Base-by-base conservation (phyloP, 805 yeast species). In the Pichia thaimueangensis region DNA sequence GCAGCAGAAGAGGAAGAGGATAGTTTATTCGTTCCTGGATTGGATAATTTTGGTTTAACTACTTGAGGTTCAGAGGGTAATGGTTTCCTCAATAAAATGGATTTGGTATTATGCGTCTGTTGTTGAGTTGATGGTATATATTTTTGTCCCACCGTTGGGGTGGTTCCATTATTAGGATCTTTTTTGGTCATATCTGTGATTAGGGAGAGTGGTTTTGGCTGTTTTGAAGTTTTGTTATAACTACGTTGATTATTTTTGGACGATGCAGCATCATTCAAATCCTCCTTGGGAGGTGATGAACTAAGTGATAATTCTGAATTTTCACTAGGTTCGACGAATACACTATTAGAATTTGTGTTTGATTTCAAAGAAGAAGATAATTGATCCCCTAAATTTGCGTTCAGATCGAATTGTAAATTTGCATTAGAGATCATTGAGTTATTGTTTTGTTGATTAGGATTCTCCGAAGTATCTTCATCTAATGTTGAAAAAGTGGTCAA, bases 401-500 rank as follows among this genome's bases (percentile, higher is more conserved):
- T 32, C 4, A 32, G n/a, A 11, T 32, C 23, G 11, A 32, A 32
- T 5, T 21, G 13, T 3, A 32, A 6, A 16, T 32, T 13, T 13
- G 35, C 15, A 13, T 32, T 19, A 9, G 13, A 19, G 6, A 29
- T 29, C 19, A 8, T n/a, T 6, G 19, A 15, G 16, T 11, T 29
- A 29, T n/a, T n/a, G 16, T 29, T 8, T 8, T 8, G 9, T 29
- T 7, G 8, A 17, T 32, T 6, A 20, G 7, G n/a, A 16, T 32
- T 32, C 8, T 19, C 22, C 19, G 11, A 11, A 31, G 6, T 13
- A 22, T 33, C 21, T 12, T 33, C 37, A 13, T 10, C 17, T 20
- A 22, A n/a, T 9, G 21, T 13, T 10, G 35, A 31, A 31, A 31
- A 21, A 6, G 49, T 23, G 19, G 50, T 36, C 16, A 53, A 47